Evolutionary conservation across 345 rosid species (phyloP).

Genomic region (Ceriops decandra): DNA sequence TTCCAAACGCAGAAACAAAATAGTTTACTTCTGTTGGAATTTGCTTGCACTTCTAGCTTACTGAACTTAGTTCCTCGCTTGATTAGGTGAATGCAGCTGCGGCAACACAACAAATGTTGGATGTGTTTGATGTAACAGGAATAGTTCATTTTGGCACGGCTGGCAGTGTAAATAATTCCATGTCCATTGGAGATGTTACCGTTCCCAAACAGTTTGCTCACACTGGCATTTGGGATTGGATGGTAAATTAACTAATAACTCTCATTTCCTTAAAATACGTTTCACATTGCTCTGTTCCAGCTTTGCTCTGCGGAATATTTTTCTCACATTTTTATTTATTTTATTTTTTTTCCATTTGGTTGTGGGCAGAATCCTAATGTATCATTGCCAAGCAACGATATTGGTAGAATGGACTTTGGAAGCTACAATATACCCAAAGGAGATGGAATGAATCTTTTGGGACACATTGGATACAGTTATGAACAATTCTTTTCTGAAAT

Average conservation of each 20-base stretch:
- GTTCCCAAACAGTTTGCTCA: conserved; percentile 44
- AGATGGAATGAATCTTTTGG: conserved; percentile 32
- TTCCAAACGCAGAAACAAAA: neutral
- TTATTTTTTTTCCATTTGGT: neutral
- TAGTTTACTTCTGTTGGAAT: neutral
- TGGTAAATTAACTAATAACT: conserved; percentile 24
- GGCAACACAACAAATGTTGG: conserved; percentile 55
- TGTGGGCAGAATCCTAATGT: conserved; percentile 32
- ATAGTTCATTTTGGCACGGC: conserved; percentile 57
- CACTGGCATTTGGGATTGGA: conserved; percentile 55
- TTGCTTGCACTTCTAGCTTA: neutral
- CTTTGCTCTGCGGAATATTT: neutral
- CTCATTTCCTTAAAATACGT: too few relatives aligned
- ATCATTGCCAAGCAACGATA: conserved; percentile 16
- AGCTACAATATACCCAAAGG: conserved; percentile 37
- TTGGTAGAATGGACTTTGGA: conserved; percentile 32
- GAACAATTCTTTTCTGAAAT: conserved; percentile 37
- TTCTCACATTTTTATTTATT: too few relatives aligned
- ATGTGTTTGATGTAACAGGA: conserved; percentile 35
- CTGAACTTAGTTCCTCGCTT: neutral
- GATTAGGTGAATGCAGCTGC: conserved; percentile 53
- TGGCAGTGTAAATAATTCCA: conserved; percentile 44
- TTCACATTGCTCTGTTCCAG: neutral
- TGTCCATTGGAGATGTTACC: conserved; percentile 61
- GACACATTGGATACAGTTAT: conserved; percentile 29